Conservation (phyloP, 83 land plant species). For the Thuja plicata region DNA sequence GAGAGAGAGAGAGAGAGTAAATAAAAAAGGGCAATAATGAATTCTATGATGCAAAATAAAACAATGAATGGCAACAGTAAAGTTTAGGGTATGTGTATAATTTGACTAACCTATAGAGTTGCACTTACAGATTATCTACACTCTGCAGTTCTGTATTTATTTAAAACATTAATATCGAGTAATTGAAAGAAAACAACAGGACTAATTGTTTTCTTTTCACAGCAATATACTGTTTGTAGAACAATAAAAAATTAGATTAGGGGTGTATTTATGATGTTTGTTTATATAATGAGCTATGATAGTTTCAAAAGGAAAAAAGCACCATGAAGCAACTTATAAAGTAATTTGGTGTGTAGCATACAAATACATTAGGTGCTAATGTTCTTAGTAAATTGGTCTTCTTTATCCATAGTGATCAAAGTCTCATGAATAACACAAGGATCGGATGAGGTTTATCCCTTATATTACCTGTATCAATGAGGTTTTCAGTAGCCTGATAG, state of each 20-base stretch:
- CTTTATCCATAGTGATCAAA: neutral
- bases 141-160: neutral
- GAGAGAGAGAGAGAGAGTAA: neutral
- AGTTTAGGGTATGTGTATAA: neutral
- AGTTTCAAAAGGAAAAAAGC: neutral
- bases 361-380: neutral
- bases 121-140: neutral
- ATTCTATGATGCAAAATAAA: neutral
- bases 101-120: neutral
- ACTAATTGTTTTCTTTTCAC: neutral
- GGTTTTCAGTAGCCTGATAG: constrained; percentile 77
- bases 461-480: constrained; percentile 74
- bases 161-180: too few relatives aligned
- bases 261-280: neutral
- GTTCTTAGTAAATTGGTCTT: neutral
- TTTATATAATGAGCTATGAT: neutral
- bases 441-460: neutral
- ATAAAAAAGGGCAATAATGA: too few relatives aligned
- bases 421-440: neutral
- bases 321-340: neutral
- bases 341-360: neutral
- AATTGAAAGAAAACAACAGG: neutral
- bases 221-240: neutral
- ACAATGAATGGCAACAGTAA: neutral
- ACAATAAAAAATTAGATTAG: neutral